These are phyloP conservation scores for Russula emetica DNA, from an alignment of 768 basidiomycete genomes.

Conservation along the genomic window DNA sequence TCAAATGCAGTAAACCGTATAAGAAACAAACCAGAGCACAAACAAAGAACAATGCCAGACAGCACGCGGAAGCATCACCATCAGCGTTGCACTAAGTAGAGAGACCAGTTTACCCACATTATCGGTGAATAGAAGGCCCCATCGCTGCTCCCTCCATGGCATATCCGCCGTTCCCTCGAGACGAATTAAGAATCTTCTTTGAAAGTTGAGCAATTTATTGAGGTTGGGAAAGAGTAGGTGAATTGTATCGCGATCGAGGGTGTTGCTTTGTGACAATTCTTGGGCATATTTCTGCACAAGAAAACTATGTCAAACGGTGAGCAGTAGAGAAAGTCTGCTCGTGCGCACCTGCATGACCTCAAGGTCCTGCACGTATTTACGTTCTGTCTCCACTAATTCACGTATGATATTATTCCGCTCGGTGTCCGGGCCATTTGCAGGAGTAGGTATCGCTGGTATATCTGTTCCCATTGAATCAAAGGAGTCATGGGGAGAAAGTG, in stretches of 20 bases:
- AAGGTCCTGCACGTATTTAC: constrained; percentile 94
- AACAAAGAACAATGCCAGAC: constrained; percentile 34
- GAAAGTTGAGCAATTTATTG: constrained; percentile 93
- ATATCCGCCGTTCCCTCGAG: constrained; percentile 81
- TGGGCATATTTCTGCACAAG: constrained; percentile 77
- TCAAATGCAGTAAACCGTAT: constrained; percentile 29
- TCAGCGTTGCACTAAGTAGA: constrained; percentile 34
- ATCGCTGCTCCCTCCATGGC: constrained; percentile 79
- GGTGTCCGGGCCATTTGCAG: constrained; percentile 56
- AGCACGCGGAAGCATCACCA: constrained; percentile 44
- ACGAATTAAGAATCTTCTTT: constrained; percentile 87
- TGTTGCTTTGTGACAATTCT: constrained; percentile 72
- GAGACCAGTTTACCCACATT: constrained; percentile 52
- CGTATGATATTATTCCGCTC: constrained; percentile 73
- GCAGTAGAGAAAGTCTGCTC: not conserved
- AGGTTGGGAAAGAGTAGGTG: constrained; percentile 94
- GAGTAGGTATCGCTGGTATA: constrained; percentile 37
- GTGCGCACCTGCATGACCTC: constrained; percentile 87
- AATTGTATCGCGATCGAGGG: constrained; percentile 92
- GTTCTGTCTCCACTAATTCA: constrained; percentile 92
- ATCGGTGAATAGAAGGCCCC: constrained; percentile 82
- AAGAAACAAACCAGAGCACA: constrained; percentile 24
- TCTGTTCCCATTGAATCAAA: constrained; percentile 54
- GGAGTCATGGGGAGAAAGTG: constrained; percentile 52
- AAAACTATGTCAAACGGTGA: constrained; percentile 10